A percentile compares a stretch with the other conserved stretches of the same genome.
phyloP scores from a whole-genome alignment of 768 basidiomycete species.

The Phanerochaete sordida region DNA sequence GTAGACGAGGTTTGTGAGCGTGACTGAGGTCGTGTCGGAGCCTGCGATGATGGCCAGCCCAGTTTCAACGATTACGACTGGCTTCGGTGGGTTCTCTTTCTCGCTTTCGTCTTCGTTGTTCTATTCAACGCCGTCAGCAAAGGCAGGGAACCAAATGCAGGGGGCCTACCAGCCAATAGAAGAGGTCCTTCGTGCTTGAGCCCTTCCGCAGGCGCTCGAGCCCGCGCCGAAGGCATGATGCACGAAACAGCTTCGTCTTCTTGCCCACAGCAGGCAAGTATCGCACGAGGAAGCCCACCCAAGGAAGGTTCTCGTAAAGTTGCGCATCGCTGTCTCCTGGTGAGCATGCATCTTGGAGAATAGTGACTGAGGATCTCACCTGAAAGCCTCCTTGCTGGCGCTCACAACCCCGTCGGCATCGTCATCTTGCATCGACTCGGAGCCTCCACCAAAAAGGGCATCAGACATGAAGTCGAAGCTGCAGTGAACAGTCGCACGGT shows the following conservation, averaged over 20 bases:
- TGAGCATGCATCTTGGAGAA: too few species aligned
- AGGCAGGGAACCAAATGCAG: not conserved
- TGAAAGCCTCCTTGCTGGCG: not conserved
- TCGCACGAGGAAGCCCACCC: not conserved
- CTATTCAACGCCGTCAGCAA: slow-evolving; percentile 14
- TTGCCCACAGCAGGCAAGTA: not conserved
- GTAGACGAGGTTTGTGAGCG: slow-evolving; percentile 35
- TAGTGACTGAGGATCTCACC: not conserved
- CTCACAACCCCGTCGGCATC: slow-evolving; percentile 6
- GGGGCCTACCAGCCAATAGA: slow-evolving; percentile 37
- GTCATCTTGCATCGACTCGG: slow-evolving; percentile 22
- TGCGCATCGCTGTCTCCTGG: not conserved
- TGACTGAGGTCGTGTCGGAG: slow-evolving; percentile 41
- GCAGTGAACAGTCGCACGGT: too few species aligned
- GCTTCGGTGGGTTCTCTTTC: slow-evolving; percentile 30
- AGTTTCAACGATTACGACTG: slow-evolving; percentile 37
- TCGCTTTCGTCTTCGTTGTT: slow-evolving; percentile 40
- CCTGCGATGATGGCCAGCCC: slow-evolving; percentile 42
- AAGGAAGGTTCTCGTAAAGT: slow-evolving; percentile 9
- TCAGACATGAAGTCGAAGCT: slow-evolving; percentile 32
- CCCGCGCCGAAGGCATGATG: not conserved
- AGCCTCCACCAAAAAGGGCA: slow-evolving; percentile 14
- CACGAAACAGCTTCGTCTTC: not conserved
- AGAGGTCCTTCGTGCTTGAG: slow-evolving; percentile 37
- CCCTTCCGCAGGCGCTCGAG: slow-evolving; percentile 21